These are phyloP conservation scores for Plasmodium gaboni DNA, from an alignment of 169 alveolate genomes.

Conservation along the genomic window DNA sequence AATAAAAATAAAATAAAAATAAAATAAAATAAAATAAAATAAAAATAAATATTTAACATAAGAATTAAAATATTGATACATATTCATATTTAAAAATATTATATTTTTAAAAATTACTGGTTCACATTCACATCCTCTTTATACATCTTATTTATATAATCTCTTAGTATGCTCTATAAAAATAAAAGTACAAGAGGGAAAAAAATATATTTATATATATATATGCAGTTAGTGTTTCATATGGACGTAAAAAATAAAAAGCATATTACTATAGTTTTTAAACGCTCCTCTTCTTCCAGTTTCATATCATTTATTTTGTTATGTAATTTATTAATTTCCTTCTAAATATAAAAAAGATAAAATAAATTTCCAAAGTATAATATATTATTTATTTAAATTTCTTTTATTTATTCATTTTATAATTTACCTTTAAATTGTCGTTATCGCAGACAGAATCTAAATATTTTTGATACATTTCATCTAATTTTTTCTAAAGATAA, in stretches of 20 bases:
- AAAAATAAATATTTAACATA: not conserved
- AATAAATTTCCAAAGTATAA: not conserved
- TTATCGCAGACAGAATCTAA: constrained; percentile 42
- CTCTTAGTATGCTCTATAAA: not conserved
- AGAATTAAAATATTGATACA: not conserved
- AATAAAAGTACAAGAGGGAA: too few species aligned
- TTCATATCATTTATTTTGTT: constrained; percentile 44
- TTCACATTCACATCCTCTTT: not conserved
- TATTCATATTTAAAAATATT: not conserved
- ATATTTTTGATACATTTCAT: constrained; percentile 46
- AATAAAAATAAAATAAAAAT: not conserved
- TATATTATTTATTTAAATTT: not conserved
- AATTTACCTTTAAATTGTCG: constrained; percentile 31
- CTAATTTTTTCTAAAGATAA: constrained; percentile 49
- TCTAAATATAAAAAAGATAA: constrained; percentile 14
- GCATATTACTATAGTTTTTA: constrained; percentile 27
- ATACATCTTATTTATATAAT: not conserved
- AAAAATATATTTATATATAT: too few species aligned
- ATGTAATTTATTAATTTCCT: constrained; percentile 24
- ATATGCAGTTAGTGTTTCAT: too few species aligned
- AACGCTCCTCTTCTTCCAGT: constrained; percentile 19
- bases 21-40: not conserved
- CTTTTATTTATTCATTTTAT: not conserved
- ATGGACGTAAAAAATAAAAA: too few species aligned
- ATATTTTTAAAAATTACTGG: not conserved